Percentiles rank a stretch among this genome's conserved stretches.
These are phyloP conservation scores for Westerdykella aurantiaca DNA, from an alignment of 2,329 filamentous ascomycete genomes.

Conservation along the genomic window DNA sequence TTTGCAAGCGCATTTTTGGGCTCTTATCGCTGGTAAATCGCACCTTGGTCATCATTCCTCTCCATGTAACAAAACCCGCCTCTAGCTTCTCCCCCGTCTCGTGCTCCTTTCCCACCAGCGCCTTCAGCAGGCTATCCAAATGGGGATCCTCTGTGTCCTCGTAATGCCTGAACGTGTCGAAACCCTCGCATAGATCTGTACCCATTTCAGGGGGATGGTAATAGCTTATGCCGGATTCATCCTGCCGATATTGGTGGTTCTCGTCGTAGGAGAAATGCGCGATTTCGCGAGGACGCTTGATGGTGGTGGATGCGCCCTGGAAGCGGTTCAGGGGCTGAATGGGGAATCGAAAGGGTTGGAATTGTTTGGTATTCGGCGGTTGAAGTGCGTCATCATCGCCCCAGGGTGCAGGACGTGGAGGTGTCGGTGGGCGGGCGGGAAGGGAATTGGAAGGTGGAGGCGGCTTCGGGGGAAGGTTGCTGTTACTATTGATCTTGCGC, in stretches of 20 bases:
- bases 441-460: background rate
- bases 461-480: no score
- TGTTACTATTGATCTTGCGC: no score
- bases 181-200: slow-evolving; percentile 72
- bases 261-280: slow-evolving; percentile 91
- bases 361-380: slow-evolving; percentile 4
- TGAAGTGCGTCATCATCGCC: background rate
- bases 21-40: background rate
- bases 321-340: slow-evolving; percentile 32
- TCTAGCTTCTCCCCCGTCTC: slow-evolving; percentile 61
- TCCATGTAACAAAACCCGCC: slow-evolving; percentile 82
- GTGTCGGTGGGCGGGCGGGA: background rate
- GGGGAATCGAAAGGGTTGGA: slow-evolving; percentile 13
- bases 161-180: slow-evolving; percentile 73
- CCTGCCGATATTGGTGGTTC: slow-evolving; percentile 67
- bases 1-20: background rate
- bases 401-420: background rate
- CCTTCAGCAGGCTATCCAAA: slow-evolving; percentile 72
- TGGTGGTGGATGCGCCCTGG: slow-evolving; percentile 28
- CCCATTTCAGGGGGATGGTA: slow-evolving; percentile 74
- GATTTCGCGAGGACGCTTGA: slow-evolving; percentile 62
- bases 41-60: slow-evolving; percentile 98
- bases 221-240: slow-evolving; percentile 75
- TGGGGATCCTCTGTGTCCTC: slow-evolving; percentile 83
- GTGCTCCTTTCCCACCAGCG: slow-evolving; percentile 68